phyloP scores from a whole-genome alignment of 768 basidiomycete species.

The Boletellus ananiceps region DNA sequence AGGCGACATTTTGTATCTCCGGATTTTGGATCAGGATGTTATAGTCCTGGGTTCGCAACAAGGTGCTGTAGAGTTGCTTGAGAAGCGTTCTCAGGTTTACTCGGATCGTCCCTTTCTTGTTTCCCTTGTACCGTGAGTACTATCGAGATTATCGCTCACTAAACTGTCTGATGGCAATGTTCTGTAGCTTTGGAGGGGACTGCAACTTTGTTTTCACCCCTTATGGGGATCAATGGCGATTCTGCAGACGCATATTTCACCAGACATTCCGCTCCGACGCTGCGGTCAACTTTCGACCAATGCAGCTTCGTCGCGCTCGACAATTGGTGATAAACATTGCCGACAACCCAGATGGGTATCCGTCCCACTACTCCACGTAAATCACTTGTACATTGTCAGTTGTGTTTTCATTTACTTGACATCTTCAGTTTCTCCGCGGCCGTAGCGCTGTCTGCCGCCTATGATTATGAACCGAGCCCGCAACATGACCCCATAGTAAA shows the following conservation, averaged over 20 bases:
- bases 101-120: conserved; percentile 42
- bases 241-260: conserved; percentile 9
- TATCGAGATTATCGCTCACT: neutral
- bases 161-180: no score
- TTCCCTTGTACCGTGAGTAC: conserved; percentile 5
- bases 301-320: conserved; percentile 4
- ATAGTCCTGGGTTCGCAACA: conserved; percentile 42
- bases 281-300: conserved; percentile 1
- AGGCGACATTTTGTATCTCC: conserved; percentile 44
- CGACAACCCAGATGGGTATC: neutral
- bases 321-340: conserved; percentile 1
- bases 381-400: neutral
- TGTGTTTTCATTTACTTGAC: neutral
- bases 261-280: conserved; percentile 8
- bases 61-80: conserved; percentile 42
- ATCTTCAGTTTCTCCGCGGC: conserved; percentile 2
- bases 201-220: conserved; percentile 1
- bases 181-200: conserved; percentile 1
- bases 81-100: conserved; percentile 41
- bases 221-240: conserved; percentile 11
- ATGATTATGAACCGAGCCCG: conserved; percentile 4
- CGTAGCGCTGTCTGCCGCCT: conserved; percentile 1
- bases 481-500: conserved; percentile 7
- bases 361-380: neutral
- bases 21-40: conserved; percentile 40